Evolutionary conservation across 208 protist species (phyloP), one percentile per base, ranked within the genome.

Genomic region (Spongospora subterranea): DNA sequence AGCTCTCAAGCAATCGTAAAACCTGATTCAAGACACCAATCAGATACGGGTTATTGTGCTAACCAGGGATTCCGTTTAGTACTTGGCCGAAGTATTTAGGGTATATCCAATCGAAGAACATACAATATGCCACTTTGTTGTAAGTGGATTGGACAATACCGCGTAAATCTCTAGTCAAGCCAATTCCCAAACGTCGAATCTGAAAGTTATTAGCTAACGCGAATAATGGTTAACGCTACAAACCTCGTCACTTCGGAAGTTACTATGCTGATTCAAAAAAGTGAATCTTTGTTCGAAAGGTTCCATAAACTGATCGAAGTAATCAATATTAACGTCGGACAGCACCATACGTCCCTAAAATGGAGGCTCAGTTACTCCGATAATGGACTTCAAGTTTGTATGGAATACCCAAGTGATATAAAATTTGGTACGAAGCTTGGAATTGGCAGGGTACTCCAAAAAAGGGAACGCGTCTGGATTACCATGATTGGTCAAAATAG

Each of bases 221-320:
- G 71, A 82, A 82, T 45, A 35, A 35, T 17, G 71, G 35, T 17
- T 40, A 35, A 43, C 71, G n/a, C 40, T n/a, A 35, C 35, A 6
- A 40, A 82, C 71, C 71, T 82, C 71, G 17, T 82, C 71, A 20
- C 17, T 82, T 35, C 71, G 71, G 35, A 82, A 82, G n/a, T 82
- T 82, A 13, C 35, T 17, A 39, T 82, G 71, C 40, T 82, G 71
- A n/a, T 43, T 82, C 35, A 82, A 43, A 35, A 45, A 43, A 35
- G 6, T 82, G 40, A 82, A 82, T 45, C 71, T 6, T 82, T 35
- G 35, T 45, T 82, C 71, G 71, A 82, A 82, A 13, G 71, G 71
- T n/a, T 82, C 71, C 71, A 82, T 82, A 35, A 39, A 82, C n/a
- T 82, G 71, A 82, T 82, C 71, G n/a, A 82, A 82, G 71, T 39